phyloP scores from a whole-genome alignment of 139 green algal species.

The Chlamydomonas sphaeroides region DNA sequence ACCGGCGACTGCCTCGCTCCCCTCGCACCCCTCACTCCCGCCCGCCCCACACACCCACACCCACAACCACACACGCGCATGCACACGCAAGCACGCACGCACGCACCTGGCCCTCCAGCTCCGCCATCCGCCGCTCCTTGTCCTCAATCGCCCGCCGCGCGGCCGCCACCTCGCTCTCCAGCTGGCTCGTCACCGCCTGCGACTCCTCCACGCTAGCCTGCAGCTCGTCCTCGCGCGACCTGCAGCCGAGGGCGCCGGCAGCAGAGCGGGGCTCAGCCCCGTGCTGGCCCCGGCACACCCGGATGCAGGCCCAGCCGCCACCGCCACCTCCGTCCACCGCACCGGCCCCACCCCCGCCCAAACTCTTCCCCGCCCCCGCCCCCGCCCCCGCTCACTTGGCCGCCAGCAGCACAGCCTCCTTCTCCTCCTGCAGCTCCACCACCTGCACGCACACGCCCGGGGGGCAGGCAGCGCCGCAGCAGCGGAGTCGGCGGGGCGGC shows the following conservation, averaged over 20 bases:
- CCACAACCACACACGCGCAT: no score
- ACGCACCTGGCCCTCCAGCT: slow-evolving; percentile 33
- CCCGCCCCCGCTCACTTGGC: slow-evolving; percentile 1
- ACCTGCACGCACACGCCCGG: no score
- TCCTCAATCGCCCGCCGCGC: slow-evolving; percentile 17
- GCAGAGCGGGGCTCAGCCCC: no score
- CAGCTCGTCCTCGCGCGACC: slow-evolving; percentile 20
- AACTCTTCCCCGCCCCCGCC: neutral
- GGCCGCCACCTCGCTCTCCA: slow-evolving; percentile 18
- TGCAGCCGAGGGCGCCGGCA: no score
- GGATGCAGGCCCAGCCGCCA: no score
- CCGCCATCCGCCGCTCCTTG: slow-evolving; percentile 28
- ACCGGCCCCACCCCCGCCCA: no score
- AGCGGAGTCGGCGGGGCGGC: no score
- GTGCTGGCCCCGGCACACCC: no score
- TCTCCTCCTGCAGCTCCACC: slow-evolving; percentile 34
- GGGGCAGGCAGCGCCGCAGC: neutral
- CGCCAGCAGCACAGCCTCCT: slow-evolving; percentile 1
- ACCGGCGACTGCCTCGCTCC: no score
- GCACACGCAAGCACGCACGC: neutral
- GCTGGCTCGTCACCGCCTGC: neutral
- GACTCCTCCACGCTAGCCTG: neutral
- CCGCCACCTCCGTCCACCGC: no score
- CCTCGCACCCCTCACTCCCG: neutral
- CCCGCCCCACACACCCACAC: neutral